Evolutionary conservation across 306 rosid species (phyloP), one percentile per base, ranked within the genome.

Genomic region (Acacia melanoxylon): DNA sequence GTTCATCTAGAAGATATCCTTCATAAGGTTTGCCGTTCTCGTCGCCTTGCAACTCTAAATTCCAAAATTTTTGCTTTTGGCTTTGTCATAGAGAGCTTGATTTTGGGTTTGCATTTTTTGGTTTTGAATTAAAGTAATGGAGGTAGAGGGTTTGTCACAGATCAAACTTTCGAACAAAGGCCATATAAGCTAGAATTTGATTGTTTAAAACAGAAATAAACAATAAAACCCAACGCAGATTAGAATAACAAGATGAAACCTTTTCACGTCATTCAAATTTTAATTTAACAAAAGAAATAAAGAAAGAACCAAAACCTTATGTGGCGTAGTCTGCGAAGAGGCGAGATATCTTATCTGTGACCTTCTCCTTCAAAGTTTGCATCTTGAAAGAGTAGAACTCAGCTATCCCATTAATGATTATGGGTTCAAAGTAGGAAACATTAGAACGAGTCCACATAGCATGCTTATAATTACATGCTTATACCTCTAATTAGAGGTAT

Each of bases 321-420:
- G 77, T 10, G 86, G 52, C 52, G 90, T 27, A 5, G 87, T 49
- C 81, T 2, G 78, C 35, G 79, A 96, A 88, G 75, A 94, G 78
- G 85, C 91, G 82, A 8, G 93, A 89, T 19, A 95, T 61, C 84
- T 82, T 95, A 81, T 86, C 89, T 2, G 92, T 74, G 25, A 96
- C 88, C 73, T 88, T 96, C 8, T 93, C 92, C 80, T 80, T 96
- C 66, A 96, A 83, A 54, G 94, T 25, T n/a, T 87, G 11, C 99
- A 91, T 93, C 49, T 68, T 73, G 75, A 45, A 29, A 31, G 19
- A 76, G 72, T 59, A 59, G 29, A 44, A 59, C 59, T 48, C 25
- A 6, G 58, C 72, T 84, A 75, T 9, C 48, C 84, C 87, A 87
- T 84, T 8, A 31, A n/a, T 33, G 63, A 22, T 42, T 29, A 6